These are phyloP conservation scores for Talaromyces funiculosus DNA, from an alignment of 2,329 filamentous ascomycete genomes.

Conservation along the genomic window DNA sequence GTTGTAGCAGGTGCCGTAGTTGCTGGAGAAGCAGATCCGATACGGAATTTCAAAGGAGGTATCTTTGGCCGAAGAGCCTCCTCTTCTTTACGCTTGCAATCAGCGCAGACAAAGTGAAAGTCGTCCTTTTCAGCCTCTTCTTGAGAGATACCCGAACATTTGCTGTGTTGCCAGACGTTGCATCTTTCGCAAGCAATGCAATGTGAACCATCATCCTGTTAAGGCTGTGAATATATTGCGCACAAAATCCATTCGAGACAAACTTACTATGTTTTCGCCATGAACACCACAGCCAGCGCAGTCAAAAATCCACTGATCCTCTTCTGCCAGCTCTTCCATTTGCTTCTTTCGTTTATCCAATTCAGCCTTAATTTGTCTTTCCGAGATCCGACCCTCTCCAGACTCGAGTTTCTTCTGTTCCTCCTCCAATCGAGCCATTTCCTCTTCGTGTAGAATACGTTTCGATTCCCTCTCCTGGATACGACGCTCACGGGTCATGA, in stretches of 20 bases:
- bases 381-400: slow-evolving; percentile 61
- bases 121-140: slow-evolving; percentile 75
- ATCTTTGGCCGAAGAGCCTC: slow-evolving; percentile 58
- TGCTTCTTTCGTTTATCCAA: slow-evolving; percentile 75
- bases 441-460: slow-evolving; percentile 76
- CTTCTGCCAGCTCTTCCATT: slow-evolving; percentile 65
- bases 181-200: slow-evolving; percentile 91
- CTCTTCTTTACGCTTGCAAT: slow-evolving; percentile 66
- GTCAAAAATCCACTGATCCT: slow-evolving; percentile 83
- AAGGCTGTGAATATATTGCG: slow-evolving; percentile 14
- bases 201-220: slow-evolving; percentile 79
- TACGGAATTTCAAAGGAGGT: slow-evolving; percentile 54
- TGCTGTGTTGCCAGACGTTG: slow-evolving; percentile 95
- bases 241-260: neutral
- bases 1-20: slow-evolving; percentile 30
- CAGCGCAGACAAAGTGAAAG: slow-evolving; percentile 78
- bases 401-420: slow-evolving; percentile 58
- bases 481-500: slow-evolving; percentile 78
- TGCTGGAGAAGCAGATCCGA: slow-evolving; percentile 41
- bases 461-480: slow-evolving; percentile 79
- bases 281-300: slow-evolving; percentile 81
- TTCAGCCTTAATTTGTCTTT: slow-evolving; percentile 73
- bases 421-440: slow-evolving; percentile 72
- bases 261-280: slow-evolving; percentile 65
- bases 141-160: slow-evolving; percentile 75